These are phyloP conservation scores for Citrus sinensis DNA, from an alignment of 345 rosid species.

Conservation along the genomic window DNA sequence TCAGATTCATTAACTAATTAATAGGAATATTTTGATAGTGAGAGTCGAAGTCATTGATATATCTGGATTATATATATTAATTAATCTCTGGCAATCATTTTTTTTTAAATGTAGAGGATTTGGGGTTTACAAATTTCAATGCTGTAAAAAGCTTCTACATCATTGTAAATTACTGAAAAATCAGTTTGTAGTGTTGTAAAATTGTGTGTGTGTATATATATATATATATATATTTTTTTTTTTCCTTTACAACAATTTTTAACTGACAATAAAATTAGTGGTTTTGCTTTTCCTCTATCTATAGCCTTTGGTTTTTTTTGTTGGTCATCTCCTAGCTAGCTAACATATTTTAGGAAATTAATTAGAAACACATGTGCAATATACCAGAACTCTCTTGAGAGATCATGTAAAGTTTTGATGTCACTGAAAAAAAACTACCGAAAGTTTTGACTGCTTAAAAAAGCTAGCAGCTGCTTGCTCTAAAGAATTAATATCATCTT, in stretches of 20 bases:
- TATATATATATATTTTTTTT: too few relatives aligned
- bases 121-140: too few relatives aligned
- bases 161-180: too few relatives aligned
- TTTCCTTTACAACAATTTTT: not conserved
- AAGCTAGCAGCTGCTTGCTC: not conserved
- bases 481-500: not conserved
- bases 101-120: too few relatives aligned
- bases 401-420: conserved; percentile 19
- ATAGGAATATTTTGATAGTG: conserved; percentile 3
- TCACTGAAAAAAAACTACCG: conserved; percentile 2
- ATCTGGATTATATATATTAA: not conserved
- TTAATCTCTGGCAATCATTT: too few relatives aligned
- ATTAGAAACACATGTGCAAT: not conserved
- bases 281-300: conserved; percentile 1
- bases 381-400: not conserved
- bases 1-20: too few relatives aligned
- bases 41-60: conserved; percentile 1
- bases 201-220: too few relatives aligned
- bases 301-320: conserved; percentile 2
- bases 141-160: too few relatives aligned
- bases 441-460: conserved; percentile 7
- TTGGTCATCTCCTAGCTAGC: not conserved
- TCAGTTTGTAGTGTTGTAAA: too few relatives aligned
- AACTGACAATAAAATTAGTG: not conserved
- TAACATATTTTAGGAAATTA: not conserved